Base-by-base conservation (phyloP, 176 grass and related monocot species). In the Lolium multiflorum region DNA sequence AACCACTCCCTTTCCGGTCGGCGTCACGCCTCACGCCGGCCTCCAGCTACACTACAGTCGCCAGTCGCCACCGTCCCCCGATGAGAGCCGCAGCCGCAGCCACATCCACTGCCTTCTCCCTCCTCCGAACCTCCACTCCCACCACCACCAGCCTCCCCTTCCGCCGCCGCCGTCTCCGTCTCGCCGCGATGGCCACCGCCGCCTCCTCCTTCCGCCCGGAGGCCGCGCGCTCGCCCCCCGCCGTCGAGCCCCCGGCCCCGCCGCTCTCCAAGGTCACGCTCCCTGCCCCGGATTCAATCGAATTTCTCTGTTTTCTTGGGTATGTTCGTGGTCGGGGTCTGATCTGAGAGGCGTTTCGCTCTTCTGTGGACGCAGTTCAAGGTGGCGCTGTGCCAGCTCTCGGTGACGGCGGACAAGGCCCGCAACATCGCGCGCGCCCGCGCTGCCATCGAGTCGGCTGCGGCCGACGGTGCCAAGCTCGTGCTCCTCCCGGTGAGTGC, bases 321-420 rank as follows among this genome's bases (percentile, higher is more conserved):
- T 15, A 44, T 6, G 3, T 10, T 14, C 5, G 31, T 2, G 31
- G 12, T 69, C 7, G 7, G 67, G 22, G 6, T 31, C 68, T 83
- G 49, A 88, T 90, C 59, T 79, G 81, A 60, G 2, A 38, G 7
- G 28, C 11, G 24, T 2, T 37, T 37, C 25, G 10, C 49, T 18
- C 26, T 71, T 80, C 61, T 82, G 52, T 67, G 88, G 58, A 1
- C 38, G 83, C 88, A 99, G 97, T 96, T 99, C 82, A 96, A 93
- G 80, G 93, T 99, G 84, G 97, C 94, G 22, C 80, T 99, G 73
- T 99, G 97, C 85, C 97, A 99, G 81, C 63, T 99, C 31, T 88
- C 97, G 6, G 94, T 94, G 21, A 99, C 92, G 17, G 48, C 74
- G 78, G 97, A 99, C 65, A 99, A 99, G 90, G 87, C 80, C 54